These are phyloP conservation scores for Paraphoma sp. DNA, from an alignment of 2,329 filamentous ascomycete genomes.

Conservation along the genomic window DNA sequence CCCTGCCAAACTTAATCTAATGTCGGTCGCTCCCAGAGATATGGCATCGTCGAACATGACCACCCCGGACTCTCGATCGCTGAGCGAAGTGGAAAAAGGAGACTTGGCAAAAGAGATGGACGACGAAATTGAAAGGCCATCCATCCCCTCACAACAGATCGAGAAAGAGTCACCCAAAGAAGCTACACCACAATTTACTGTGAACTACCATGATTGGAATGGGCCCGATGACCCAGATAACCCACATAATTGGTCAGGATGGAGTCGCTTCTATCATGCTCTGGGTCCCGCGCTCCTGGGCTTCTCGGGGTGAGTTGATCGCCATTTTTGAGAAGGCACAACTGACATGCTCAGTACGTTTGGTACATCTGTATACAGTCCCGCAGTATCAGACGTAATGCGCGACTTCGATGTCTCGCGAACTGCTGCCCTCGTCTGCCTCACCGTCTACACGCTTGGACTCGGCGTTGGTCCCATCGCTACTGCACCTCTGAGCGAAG, in stretches of 20 bases:
- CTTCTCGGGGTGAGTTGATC: conserved; percentile 40
- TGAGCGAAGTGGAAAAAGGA: conserved; percentile 10
- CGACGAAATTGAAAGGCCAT: not conserved
- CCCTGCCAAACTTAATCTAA: not conserved
- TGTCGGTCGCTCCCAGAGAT: not conserved
- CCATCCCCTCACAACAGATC: too few relatives aligned
- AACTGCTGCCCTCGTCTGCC: conserved; percentile 64
- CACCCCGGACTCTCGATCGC: not conserved
- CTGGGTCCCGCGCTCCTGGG: conserved; percentile 43
- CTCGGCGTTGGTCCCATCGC: conserved; percentile 66
- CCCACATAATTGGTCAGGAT: conserved; percentile 46
- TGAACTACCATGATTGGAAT: conserved; percentile 33
- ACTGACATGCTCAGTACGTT: conserved; percentile 52
- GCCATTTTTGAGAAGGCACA: not conserved
- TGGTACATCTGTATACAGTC: conserved; percentile 62
- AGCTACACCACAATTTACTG: not conserved
- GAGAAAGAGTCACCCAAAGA: not conserved
- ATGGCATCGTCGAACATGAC: not conserved
- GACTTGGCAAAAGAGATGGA: not conserved
- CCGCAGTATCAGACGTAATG: conserved; percentile 56
- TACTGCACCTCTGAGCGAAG: conserved; percentile 66
- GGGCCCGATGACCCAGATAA: conserved; percentile 46
- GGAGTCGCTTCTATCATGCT: conserved; percentile 39
- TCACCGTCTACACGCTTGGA: conserved; percentile 67
- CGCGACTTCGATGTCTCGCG: conserved; percentile 61